Evolutionary conservation across 257 asterid genomes (phyloP).

Genomic region (Ehretia macrophylla): DNA sequence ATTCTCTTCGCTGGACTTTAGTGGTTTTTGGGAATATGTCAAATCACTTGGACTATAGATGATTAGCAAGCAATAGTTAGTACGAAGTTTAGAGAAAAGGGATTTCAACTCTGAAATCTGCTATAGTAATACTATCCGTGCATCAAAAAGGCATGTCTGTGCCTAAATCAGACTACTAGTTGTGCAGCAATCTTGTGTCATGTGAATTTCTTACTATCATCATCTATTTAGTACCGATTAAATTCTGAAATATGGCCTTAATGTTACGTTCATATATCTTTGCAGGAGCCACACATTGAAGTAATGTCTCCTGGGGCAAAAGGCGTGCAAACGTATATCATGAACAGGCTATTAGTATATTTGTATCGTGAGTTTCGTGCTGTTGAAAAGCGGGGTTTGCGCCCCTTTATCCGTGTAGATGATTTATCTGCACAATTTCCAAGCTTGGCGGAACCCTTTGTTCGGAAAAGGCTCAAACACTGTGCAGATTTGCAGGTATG

Average conservation of each 20-base stretch:
- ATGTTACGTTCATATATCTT: slow-evolving; percentile 13
- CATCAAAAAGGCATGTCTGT: too few species aligned
- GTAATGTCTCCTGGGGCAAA: slow-evolving; percentile 95
- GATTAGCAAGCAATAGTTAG: too few species aligned
- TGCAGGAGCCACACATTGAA: slow-evolving; percentile 94
- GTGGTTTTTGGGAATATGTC: too few species aligned
- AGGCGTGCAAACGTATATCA: slow-evolving; percentile 67
- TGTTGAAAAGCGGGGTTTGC: slow-evolving; percentile 71
- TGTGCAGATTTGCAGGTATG: slow-evolving; percentile 89
- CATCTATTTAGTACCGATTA: background rate
- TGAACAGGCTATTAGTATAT: slow-evolving; percentile 84
- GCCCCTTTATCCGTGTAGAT: slow-evolving; percentile 74
- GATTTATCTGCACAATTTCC: slow-evolving; percentile 83
- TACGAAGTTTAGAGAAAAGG: too few species aligned
- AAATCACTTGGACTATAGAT: too few species aligned
- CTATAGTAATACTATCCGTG: too few species aligned
- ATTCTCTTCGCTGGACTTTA: too few species aligned
- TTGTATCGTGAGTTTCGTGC: slow-evolving; percentile 90
- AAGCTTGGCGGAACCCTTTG: slow-evolving; percentile 67
- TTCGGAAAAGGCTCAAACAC: slow-evolving; percentile 79
- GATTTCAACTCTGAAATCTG: too few species aligned
- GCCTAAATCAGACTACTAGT: background rate
- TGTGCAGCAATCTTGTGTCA: background rate
- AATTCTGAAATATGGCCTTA: background rate
- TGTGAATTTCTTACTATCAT: background rate